A percentile compares a stretch with the other conserved stretches of the same genome.
Evolutionary conservation across 768 basidiomycete genomes (phyloP).

Genomic region (Lactifluus rugatus): DNA sequence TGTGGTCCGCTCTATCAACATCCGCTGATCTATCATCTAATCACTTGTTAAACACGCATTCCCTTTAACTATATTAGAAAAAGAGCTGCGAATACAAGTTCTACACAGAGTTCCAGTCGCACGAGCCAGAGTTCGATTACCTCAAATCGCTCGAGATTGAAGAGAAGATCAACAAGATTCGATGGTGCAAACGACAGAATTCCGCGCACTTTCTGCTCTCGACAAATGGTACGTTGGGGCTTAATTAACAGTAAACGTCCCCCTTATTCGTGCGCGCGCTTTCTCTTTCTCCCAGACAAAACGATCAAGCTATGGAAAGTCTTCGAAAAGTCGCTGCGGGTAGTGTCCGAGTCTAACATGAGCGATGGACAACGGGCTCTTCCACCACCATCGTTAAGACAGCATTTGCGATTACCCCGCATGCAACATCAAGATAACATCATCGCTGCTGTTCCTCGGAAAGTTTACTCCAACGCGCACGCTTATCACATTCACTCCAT

Average conservation of each 20-base stretch:
- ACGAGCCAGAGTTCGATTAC: constrained; percentile 99
- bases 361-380: constrained; percentile 66
- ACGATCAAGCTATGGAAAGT: constrained; percentile 99
- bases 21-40: constrained; percentile 17
- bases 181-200: constrained; percentile 99
- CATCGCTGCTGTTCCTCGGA: constrained; percentile 95
- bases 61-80: constrained; percentile 56
- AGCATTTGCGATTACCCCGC: constrained; percentile 75
- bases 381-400: constrained; percentile 46
- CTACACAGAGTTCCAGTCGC: constrained; percentile 99
- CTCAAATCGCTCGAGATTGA: constrained; percentile 99
- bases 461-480: constrained; percentile 98
- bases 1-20: neutral
- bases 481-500: constrained; percentile 99
- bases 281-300: constrained; percentile 57
- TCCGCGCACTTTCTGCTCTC: constrained; percentile 93
- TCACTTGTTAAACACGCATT: neutral
- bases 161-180: constrained; percentile 99
- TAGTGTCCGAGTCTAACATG: constrained; percentile 95
- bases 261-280: neutral
- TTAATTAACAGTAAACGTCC: neutral
- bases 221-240: constrained; percentile 69
- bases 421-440: constrained; percentile 95
- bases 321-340: constrained; percentile 94
- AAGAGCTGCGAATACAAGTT: constrained; percentile 99